Conservation (phyloP, 2,329 filamentous ascomycete genomes). For the Lachnellula subtilissima region DNA sequence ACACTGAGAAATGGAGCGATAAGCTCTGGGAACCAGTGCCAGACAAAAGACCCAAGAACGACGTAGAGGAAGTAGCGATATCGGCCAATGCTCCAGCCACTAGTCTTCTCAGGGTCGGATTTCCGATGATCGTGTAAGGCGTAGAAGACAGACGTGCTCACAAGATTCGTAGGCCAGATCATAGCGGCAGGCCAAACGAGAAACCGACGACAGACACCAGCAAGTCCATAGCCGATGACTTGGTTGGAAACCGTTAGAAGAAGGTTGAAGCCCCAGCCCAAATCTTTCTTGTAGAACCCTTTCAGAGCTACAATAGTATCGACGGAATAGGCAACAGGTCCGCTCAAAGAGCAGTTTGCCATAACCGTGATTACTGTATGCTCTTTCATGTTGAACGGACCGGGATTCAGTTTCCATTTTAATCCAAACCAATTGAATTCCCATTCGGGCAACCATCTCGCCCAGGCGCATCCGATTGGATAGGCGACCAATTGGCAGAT, state of each 20-base stretch:
- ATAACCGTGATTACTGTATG: constrained; percentile 65
- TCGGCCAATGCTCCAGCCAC: constrained; percentile 46
- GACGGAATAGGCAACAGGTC: constrained; percentile 60
- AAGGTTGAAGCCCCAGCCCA: constrained; percentile 56
- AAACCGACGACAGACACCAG: constrained; percentile 54
- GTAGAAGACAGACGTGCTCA: constrained; percentile 44
- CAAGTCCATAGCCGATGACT: constrained; percentile 59
- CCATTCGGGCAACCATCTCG: constrained; percentile 11
- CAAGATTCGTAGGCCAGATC: constrained; percentile 58
- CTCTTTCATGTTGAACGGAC: constrained; percentile 66
- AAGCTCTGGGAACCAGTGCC: constrained; percentile 47
- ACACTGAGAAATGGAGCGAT: constrained; percentile 45
- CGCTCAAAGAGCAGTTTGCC: constrained; percentile 15
- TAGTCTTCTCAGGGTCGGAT: constrained; percentile 44
- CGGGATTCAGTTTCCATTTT: constrained; percentile 55
- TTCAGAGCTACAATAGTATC: constrained; percentile 68
- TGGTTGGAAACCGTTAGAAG: constrained; percentile 57
- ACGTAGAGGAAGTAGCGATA: constrained; percentile 43
- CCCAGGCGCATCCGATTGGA: constrained; percentile 8
- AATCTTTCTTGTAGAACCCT: constrained; percentile 68
- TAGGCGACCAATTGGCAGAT: constrained; percentile 8
- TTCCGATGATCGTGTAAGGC: constrained; percentile 51
- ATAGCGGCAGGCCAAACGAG: constrained; percentile 56
- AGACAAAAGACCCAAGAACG: constrained; percentile 38
- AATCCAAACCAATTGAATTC: constrained; percentile 44